A percentile compares a stretch with the other conserved stretches of the same genome.
These are phyloP conservation scores for Puccinia hordei DNA, from an alignment of 1,284 basidiomycete genomes.

Conservation along the genomic window DNA sequence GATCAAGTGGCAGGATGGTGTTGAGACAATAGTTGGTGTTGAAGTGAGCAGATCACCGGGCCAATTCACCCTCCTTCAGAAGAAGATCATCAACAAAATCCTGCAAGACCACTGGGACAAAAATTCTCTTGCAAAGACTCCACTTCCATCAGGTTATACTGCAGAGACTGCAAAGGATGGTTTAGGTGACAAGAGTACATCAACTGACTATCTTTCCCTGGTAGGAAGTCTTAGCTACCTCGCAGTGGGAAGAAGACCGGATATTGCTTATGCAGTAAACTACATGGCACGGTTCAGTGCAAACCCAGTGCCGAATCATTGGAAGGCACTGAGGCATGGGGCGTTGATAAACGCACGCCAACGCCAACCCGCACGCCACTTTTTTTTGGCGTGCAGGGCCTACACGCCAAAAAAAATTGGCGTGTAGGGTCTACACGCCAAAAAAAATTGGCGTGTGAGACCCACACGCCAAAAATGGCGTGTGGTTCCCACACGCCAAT, in stretches of 20 bases:
- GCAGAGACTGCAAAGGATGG: not conserved
- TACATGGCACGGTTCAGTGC: conserved; percentile 5
- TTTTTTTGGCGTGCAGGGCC: too few species aligned
- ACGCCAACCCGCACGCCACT: too few species aligned
- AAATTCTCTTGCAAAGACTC: not conserved
- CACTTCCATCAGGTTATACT: not conserved
- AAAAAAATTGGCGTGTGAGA: too few species aligned
- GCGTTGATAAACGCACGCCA: too few species aligned
- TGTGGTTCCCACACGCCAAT: too few species aligned
- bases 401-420: too few species aligned
- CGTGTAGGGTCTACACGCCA: too few species aligned
- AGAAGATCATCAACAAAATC: not conserved
- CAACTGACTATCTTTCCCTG: not conserved
- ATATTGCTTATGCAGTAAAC: conserved; percentile 23
- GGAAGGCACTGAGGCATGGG: too few species aligned
- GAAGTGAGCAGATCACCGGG: not conserved
- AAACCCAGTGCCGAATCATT: not conserved
- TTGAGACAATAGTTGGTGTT: conserved; percentile 5
- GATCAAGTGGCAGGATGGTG: too few species aligned
- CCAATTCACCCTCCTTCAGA: not conserved
- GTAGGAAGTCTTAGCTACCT: conserved; percentile 24
- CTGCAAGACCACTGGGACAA: not conserved
- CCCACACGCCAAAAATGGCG: too few species aligned
- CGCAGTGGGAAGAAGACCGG: conserved; percentile 7
- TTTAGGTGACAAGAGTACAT: too few species aligned